Evolutionary conservation across 352 stramenopile genomes (phyloP).

Genomic region (Phytophthora constricta): DNA sequence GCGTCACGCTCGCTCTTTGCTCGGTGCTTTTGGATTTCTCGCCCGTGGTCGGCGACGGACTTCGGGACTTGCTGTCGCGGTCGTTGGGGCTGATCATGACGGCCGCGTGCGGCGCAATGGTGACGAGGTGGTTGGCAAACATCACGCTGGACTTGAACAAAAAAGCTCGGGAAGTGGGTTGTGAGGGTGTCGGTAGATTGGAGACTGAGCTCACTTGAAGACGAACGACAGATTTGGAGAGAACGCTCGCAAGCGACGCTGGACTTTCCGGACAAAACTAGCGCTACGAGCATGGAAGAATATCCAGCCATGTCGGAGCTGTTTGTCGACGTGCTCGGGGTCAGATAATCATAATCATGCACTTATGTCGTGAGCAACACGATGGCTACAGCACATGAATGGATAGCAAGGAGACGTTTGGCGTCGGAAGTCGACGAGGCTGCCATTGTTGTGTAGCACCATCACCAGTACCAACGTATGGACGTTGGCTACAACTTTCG

Average conservation of each 20-base stretch:
- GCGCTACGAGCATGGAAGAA: not conserved
- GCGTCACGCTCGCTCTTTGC: conserved; percentile 25
- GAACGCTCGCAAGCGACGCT: not conserved
- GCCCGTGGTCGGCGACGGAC: not conserved
- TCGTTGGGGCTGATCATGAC: conserved; percentile 28
- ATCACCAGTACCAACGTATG: too few species aligned
- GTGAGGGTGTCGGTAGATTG: conserved; percentile 20
- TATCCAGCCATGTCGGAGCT: not conserved
- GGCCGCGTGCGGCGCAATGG: conserved; percentile 39
- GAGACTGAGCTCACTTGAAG: conserved; percentile 30
- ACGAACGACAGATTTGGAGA: not conserved
- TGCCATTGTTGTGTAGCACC: too few species aligned
- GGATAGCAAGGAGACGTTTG: too few species aligned
- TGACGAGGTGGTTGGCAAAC: conserved; percentile 44
- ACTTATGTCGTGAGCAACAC: too few species aligned
- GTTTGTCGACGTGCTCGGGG: not conserved
- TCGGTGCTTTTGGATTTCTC: conserved; percentile 14
- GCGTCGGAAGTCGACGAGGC: too few species aligned
- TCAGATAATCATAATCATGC: too few species aligned
- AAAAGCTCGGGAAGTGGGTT: conserved; percentile 7
- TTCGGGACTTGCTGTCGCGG: conserved; percentile 9
- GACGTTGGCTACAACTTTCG: too few species aligned
- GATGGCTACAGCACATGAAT: too few species aligned
- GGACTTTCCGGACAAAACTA: conserved; percentile 1
- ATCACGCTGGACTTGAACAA: conserved; percentile 24